Base-by-base conservation (phyloP, 495 filamentous ascomycete species). In the Achaetomiella virescens region DNA sequence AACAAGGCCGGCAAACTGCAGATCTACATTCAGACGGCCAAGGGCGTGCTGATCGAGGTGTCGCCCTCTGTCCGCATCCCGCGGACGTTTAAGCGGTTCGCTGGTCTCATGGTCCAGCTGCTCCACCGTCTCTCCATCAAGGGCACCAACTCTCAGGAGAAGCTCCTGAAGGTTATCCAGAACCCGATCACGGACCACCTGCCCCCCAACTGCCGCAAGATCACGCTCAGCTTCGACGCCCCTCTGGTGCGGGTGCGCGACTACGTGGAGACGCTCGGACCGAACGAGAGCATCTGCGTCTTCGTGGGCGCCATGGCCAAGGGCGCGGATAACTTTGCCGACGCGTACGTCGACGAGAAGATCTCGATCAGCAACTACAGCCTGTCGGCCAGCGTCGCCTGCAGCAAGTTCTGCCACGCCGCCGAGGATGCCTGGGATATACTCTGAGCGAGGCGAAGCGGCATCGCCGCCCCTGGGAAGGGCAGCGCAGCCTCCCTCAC, bases 221-320 rank as follows among this genome's bases (percentile, higher is more conserved):
- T 98, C 58, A 98, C 93, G 0, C 79, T 97, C 55, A 93, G 88
- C 71, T 97, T 88, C 71, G 92, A 98, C 54, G 84, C 89, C 3
- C 84, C 84, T 17, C 84, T 97, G 15, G 88, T 95, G 47, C 86
- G 89, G 29, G 89, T 91, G 31, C 78, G 84, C 64, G 91, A 97
- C 65, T 97, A 97, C 68, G 81, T 98, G 42, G 82, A 87, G 50
- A 81, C 78, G 6, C 76, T 98, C 1, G 82, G 75, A 4, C 76
- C 85, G 12, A 85, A 90, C 61, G 90, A 98, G 74, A 97, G 92
- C 72, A 85, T 97, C 27, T 96, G 91, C 65, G 92, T 98, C 55
- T 97, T 97, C 64, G 90, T 98, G 38, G 93, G 93, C 58, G 93
- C 93, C 52, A 97, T 98, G 91, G 93, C 93, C 55, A 97, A 96